Percentiles rank a stretch among this genome's conserved stretches.
These are phyloP conservation scores for Ogataea pilisensis DNA, from an alignment of 805 yeast genomes.

Conservation along the genomic window DNA sequence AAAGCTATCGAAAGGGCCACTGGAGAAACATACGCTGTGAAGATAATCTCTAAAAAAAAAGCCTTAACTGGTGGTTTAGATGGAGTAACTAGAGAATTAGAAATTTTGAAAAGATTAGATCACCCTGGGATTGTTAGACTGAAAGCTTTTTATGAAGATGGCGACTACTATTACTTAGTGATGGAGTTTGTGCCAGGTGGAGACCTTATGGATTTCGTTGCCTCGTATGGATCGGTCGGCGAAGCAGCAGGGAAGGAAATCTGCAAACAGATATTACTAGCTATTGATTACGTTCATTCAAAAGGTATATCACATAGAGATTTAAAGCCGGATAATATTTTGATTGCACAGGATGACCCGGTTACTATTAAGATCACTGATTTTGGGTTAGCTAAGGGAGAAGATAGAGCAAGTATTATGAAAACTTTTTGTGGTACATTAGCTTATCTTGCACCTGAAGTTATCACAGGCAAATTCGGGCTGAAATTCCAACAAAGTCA, in stretches of 20 bases:
- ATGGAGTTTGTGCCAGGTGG: constrained; percentile 98
- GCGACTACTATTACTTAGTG: constrained; percentile 74
- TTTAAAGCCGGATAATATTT: constrained; percentile 91
- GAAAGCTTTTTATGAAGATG: constrained; percentile 82
- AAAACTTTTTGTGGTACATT: constrained; percentile 97
- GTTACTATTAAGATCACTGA: constrained; percentile 91
- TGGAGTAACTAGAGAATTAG: constrained; percentile 84
- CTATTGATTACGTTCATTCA: constrained; percentile 82
- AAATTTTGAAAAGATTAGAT: constrained; percentile 67
- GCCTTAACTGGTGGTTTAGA: constrained; percentile 70
- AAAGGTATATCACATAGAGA: constrained; percentile 95
- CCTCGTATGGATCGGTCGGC: constrained; percentile 85
- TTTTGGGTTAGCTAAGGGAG: constrained; percentile 91
- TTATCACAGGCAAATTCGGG: constrained; percentile 55
- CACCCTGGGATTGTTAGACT: constrained; percentile 84
- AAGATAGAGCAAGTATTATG: constrained; percentile 79
- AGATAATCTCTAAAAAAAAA: constrained; percentile 79
- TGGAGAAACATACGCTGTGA: constrained; percentile 86
- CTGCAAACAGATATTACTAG: constrained; percentile 76
- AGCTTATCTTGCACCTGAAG: constrained; percentile 97
- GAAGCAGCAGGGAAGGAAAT: constrained; percentile 89
- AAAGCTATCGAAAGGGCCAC: constrained; percentile 83
- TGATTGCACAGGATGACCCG: constrained; percentile 88
- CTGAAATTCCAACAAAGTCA: constrained; percentile 19
- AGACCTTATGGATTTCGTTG: constrained; percentile 95